Conservation (phyloP, 1,139 yeast genomes). For the Candida sanyaensis region DNA sequence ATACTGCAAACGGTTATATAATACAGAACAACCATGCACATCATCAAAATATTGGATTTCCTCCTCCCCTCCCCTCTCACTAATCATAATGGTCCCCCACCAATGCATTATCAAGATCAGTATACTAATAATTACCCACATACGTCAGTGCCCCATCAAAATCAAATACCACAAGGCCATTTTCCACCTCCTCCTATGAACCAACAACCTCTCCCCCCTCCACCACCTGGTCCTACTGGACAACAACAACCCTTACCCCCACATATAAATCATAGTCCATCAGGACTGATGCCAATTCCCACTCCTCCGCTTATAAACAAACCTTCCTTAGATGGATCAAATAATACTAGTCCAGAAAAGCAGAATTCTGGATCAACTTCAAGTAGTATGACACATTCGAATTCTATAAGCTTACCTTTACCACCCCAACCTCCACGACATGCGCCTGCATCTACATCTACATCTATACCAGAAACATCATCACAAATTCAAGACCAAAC, state of each 20-base stretch:
- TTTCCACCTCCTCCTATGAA: constrained; percentile 3
- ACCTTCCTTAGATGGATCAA: constrained; percentile 4
- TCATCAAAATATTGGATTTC: not conserved
- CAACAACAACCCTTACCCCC: constrained; percentile 4
- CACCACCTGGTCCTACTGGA: constrained; percentile 4
- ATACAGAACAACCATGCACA: not conserved
- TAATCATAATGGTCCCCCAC: not conserved
- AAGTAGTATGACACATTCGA: not conserved
- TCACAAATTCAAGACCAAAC: not conserved
- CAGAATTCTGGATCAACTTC: constrained; percentile 1
- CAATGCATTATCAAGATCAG: not conserved
- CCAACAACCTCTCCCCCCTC: constrained; percentile 5
- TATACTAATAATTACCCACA: not conserved
- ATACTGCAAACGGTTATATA: not conserved
- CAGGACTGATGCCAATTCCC: constrained; percentile 5
- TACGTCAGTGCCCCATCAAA: not conserved
- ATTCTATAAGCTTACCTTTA: constrained; percentile 8
- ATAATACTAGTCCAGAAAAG: constrained; percentile 5
- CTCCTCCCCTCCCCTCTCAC: not conserved
- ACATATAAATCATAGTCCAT: not conserved
- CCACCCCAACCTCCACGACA: constrained; percentile 10
- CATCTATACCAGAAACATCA: not conserved
- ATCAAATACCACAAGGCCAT: not conserved
- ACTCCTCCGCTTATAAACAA: constrained; percentile 5
- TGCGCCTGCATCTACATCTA: not conserved